Conservation (phyloP, 2,329 filamentous ascomycete species). For the Sporothrix luriei region DNA sequence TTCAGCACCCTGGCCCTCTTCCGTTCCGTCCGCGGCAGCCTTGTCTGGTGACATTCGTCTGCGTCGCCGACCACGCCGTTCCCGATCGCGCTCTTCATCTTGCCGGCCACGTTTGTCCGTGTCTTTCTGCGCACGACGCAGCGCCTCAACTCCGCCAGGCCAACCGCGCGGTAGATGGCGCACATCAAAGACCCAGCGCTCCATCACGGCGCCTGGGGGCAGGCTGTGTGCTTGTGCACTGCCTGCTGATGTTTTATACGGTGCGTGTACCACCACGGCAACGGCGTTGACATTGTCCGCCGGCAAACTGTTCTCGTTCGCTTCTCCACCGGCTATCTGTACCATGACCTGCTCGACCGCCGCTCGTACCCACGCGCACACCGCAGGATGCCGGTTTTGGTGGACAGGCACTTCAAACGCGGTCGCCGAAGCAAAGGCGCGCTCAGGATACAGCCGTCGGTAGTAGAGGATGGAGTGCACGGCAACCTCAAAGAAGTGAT, state of each 20-base stretch:
- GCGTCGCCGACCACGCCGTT: constrained; percentile 1
- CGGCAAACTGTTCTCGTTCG: neutral
- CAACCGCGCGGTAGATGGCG: constrained; percentile 52
- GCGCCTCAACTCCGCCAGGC: constrained; percentile 43
- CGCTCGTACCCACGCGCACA: constrained; percentile 83
- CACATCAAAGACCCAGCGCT: constrained; percentile 65
- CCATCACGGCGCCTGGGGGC: constrained; percentile 50
- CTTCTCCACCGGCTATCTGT: constrained; percentile 61
- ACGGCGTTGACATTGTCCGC: constrained; percentile 31
- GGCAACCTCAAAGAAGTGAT: constrained; percentile 77
- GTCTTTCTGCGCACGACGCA: constrained; percentile 39
- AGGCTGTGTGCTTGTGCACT: constrained; percentile 30
- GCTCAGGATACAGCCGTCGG: constrained; percentile 73
- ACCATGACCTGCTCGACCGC: constrained; percentile 71
- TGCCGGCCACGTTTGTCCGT: constrained; percentile 4
- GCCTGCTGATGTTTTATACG: constrained; percentile 18
- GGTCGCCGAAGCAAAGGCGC: constrained; percentile 75
- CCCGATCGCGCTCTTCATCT: neutral
- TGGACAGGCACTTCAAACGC: constrained; percentile 84
- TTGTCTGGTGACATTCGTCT: constrained; percentile 23
- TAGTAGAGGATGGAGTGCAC: constrained; percentile 87
- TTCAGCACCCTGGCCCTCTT: neutral
- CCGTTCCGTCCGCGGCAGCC: constrained; percentile 1
- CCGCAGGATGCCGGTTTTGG: constrained; percentile 81
- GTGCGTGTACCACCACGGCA: constrained; percentile 34